Percentiles rank a stretch among this genome's conserved stretches.
Conservation (phyloP, 2,329 filamentous ascomycete species). For the Alternaria dauci region DNA sequence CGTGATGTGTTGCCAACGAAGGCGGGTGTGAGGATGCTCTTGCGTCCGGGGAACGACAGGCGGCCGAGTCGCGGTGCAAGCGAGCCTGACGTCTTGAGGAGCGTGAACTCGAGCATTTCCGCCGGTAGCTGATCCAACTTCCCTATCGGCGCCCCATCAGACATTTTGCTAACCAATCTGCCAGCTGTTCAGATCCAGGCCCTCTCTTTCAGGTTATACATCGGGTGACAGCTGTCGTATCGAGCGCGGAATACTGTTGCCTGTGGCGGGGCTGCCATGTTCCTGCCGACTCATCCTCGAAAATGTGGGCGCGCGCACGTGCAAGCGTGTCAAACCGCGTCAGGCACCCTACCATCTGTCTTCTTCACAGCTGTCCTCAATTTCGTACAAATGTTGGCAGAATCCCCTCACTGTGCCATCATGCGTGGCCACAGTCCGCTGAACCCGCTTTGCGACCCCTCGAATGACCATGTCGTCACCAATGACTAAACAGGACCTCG, state of each 20-base stretch:
- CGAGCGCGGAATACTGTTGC: background rate
- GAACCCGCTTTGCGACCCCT: background rate
- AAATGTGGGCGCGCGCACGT: conserved; percentile 21
- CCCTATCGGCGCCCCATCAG: conserved; percentile 1
- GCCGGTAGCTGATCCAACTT: conserved; percentile 40
- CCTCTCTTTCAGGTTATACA: background rate
- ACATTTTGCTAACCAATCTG: conserved; percentile 16
- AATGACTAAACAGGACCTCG: background rate
- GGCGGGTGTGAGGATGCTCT: conserved; percentile 80
- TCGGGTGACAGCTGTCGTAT: background rate
- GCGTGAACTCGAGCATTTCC: conserved; percentile 57
- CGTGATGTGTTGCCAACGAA: conserved; percentile 83
- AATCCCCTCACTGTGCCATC: background rate
- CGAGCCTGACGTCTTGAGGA: conserved; percentile 50
- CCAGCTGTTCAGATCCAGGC: background rate
- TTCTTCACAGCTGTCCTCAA: background rate
- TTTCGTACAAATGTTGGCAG: background rate
- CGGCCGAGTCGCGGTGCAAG: conserved; percentile 71
- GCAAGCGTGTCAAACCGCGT: conserved; percentile 20
- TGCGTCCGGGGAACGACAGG: conserved; percentile 69
- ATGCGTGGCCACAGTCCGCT: background rate
- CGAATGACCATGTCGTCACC: background rate
- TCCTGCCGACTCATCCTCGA: conserved; percentile 9
- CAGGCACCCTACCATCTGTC: background rate
- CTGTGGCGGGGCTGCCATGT: conserved; percentile 14